Percentiles rank a stretch among this genome's conserved stretches.
Conservation (phyloP, 208 protist species). For the Jaenimonas drosophilae region DNA sequence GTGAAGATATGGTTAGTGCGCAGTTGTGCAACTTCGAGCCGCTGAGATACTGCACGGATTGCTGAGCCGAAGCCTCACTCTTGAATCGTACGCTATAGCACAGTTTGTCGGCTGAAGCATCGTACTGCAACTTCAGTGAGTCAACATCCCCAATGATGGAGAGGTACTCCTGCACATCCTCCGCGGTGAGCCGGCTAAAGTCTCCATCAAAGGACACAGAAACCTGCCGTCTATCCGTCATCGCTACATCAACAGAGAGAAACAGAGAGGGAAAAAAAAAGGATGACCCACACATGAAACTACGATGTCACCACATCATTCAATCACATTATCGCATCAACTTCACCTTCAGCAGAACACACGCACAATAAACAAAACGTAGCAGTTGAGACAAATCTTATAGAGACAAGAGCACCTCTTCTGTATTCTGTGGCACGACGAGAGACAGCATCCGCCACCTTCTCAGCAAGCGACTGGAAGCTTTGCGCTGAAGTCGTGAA, state of each 20-base stretch:
- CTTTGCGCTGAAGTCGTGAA: slow-evolving; percentile 15
- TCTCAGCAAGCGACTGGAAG: slow-evolving; percentile 28
- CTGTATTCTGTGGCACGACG: slow-evolving; percentile 8
- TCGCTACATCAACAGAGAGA: slow-evolving; percentile 6
- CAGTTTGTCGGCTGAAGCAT: slow-evolving; percentile 16
- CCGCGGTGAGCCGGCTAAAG: slow-evolving; percentile 14
- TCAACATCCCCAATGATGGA: slow-evolving; percentile 50
- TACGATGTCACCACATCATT: too few species aligned
- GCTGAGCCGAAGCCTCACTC: slow-evolving; percentile 24
- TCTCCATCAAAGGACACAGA: slow-evolving; percentile 15
- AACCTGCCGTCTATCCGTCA: neutral
- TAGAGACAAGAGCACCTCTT: slow-evolving; percentile 8
- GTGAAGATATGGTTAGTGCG: slow-evolving; percentile 40
- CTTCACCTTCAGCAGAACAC: too few species aligned
- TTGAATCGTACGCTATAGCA: slow-evolving; percentile 63
- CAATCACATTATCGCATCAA: too few species aligned
- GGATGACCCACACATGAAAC: slow-evolving; percentile 5
- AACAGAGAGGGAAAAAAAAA: slow-evolving; percentile 4
- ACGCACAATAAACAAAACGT: too few species aligned
- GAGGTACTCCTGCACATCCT: slow-evolving; percentile 71
- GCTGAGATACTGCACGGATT: slow-evolving; percentile 51
- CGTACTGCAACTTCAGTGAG: slow-evolving; percentile 69
- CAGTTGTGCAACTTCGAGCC: slow-evolving; percentile 56
- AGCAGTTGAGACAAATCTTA: too few species aligned
- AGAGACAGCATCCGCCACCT: slow-evolving; percentile 15